Percentiles rank a stretch among this genome's conserved stretches.
phyloP scores from a whole-genome alignment of 2,329 filamentous ascomycete genomes.

The Alternaria tenuissima region DNA sequence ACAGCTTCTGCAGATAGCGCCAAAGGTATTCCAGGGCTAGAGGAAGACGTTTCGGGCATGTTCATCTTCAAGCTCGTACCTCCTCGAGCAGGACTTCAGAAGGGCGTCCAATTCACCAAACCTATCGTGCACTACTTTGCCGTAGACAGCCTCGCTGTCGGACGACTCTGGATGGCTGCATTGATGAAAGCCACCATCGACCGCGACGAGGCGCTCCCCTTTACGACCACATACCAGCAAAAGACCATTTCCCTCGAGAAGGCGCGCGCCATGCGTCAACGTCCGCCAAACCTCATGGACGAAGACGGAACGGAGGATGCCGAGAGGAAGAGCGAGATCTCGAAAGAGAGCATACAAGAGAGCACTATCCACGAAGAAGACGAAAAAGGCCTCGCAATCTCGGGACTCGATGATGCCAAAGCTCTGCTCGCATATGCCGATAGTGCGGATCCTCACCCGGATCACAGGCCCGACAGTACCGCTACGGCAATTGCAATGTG shows the following conservation, averaged over 20 bases:
- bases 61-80: constrained; percentile 99
- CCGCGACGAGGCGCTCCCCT: constrained; percentile 77
- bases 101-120: constrained; percentile 96
- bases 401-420: constrained; percentile 48
- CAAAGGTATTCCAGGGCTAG: constrained; percentile 38
- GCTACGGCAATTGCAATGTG: constrained; percentile 14
- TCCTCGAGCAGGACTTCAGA: constrained; percentile 83
- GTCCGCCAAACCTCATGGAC: constrained; percentile 87
- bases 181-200: constrained; percentile 99
- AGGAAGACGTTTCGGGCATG: constrained; percentile 67
- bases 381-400: constrained; percentile 50
- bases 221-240: constrained; percentile 94
- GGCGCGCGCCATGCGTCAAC: constrained; percentile 84
- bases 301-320: constrained; percentile 47
- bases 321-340: constrained; percentile 41
- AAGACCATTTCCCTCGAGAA: constrained; percentile 94
- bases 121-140: constrained; percentile 98
- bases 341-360: constrained; percentile 48
- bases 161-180: constrained; percentile 96
- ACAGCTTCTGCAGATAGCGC: constrained; percentile 49
- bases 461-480: constrained; percentile 17
- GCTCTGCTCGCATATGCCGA: constrained; percentile 47
- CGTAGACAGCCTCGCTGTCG: constrained; percentile 86
- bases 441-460: constrained; percentile 20
- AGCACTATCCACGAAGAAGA: constrained; percentile 51